Base-by-base conservation (phyloP, 441 rosid genomes). In the Dalechampia spathulata region DNA sequence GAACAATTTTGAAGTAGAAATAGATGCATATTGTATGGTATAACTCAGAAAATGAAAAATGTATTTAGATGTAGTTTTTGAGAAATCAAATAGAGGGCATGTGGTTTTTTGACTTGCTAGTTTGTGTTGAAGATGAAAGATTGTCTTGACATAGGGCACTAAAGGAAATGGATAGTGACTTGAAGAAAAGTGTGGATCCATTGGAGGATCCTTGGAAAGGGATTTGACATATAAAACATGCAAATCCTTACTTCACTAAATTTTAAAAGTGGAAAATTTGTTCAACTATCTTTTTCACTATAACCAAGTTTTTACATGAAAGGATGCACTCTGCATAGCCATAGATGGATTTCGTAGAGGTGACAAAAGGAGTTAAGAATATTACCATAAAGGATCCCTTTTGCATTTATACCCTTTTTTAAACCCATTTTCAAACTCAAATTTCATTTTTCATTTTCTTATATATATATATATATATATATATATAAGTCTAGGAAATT, bases 161-260 rank as follows among this genome's bases (percentile, higher is more conserved):
- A 69, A 71, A 74, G 17, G 42, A 50, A 26, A 20, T 37, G 51
- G 77, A 77, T 58, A n/a, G 74, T 12, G 76, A 72, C 80, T 52
- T 67, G 65, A 64, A 66, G 66, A 41, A 59, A 64, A 54, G 57
- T 40, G 72, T 62, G 49, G 68, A 68, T 72, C 68, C 74, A 55
- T 36, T 7, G 68, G 70, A 50, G 62, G 73, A 71, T 70, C 60
- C 78, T 65, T 52, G 10, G 74, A 79, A 68, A 73, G 61, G 55
- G 77, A 78, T 65, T 63, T 63, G 68, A 73, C 81, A 71, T 46
- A 30, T 3, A 39, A 27, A 21, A 26, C 50, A 26, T 37, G 27
- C 19, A 49, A 32, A 32, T 41, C 50, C 48, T 22, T 17, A 16
- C 55, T 30, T 40, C 7, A 16, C 23, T 63, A 38, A 34, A 50